Base-by-base conservation (phyloP, 805 yeast species). In the Spathaspora passalidarum region DNA sequence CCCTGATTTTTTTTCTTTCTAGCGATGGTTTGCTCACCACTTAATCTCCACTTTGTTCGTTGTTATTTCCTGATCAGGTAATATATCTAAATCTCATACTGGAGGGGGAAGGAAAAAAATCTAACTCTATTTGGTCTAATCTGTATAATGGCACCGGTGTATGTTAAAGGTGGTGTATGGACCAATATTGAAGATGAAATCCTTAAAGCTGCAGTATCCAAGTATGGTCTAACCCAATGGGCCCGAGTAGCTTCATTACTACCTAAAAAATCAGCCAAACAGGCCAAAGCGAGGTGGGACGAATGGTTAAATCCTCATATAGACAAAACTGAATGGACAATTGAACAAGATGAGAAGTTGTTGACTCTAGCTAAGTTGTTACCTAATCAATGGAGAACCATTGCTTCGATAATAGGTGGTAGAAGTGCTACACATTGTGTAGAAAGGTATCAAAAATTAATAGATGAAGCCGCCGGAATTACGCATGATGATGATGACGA, bases 201-300 rank as follows among this genome's bases (percentile, higher is more conserved):
- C 38, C 70, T 92, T 37, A 83, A 84, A 52, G 96, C 97, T 0
- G 97, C 97, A 1, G 87, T 94, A 2, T 79, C 94, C 34, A 94
- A 92, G 60, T 92, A 92, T 63, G 99, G 99, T 0, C 71, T 90
- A 16, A 90, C 88, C 55, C 97, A 94, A 57, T 92, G 99, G 99
- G 78, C 94, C 11, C 78, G 97, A 42, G 92, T 92, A 4, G 86
- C 96, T 0, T 89, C 97, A 0, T 72, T 92, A 38, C 68, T 92
- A 29, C 84, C 88, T 5, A 81, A 86, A 60, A 92, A 92, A 63
- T 84, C 90, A 1, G 96, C 97, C 4, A 83, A 82, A 57, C 98
- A 94, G 61, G 92, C 96, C 50, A 88, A 90, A 57, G 87, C 95
- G 1, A 72, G 98, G 52, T 92, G 99, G 99, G 74, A 72, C 42